Evolutionary conservation across 1,284 basidiomycete genomes (phyloP).

Genomic region (Mixia osmundae): DNA sequence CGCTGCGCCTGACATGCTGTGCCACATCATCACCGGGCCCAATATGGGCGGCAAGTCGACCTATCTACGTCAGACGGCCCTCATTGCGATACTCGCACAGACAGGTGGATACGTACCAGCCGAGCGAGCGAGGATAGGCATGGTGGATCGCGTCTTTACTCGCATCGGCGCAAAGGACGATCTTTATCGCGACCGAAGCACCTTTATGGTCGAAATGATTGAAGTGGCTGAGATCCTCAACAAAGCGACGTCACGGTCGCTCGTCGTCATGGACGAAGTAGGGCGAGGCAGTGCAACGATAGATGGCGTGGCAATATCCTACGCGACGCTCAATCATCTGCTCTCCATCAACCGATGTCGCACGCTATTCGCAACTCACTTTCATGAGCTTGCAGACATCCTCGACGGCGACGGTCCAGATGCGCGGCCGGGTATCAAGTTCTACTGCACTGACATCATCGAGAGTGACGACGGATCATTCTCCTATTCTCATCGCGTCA

Average conservation of each 20-base stretch:
- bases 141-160: constrained; percentile 79
- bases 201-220: constrained; percentile 23
- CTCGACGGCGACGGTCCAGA: constrained; percentile 16
- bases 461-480: constrained; percentile 29
- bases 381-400: constrained; percentile 56
- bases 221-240: constrained; percentile 33
- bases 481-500: constrained; percentile 5
- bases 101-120: constrained; percentile 84
- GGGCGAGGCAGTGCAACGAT: constrained; percentile 79
- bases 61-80: constrained; percentile 66
- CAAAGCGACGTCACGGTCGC: constrained; percentile 51
- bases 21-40: constrained; percentile 73
- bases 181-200: constrained; percentile 62
- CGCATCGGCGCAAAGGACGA: constrained; percentile 93
- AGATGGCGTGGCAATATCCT: constrained; percentile 82
- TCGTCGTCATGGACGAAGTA: constrained; percentile 88
- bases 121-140: constrained; percentile 45
- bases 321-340: constrained; percentile 66
- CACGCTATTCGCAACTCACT: constrained; percentile 85
- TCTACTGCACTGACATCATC: constrained; percentile 70
- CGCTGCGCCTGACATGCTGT: constrained; percentile 29
- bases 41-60: constrained; percentile 79
- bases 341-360: constrained; percentile 48
- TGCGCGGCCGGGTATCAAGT: constrained; percentile 33
- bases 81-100: constrained; percentile 78